Base-by-base conservation (phyloP, 2,329 filamentous ascomycete species). In the Xylaria sp. region DNA sequence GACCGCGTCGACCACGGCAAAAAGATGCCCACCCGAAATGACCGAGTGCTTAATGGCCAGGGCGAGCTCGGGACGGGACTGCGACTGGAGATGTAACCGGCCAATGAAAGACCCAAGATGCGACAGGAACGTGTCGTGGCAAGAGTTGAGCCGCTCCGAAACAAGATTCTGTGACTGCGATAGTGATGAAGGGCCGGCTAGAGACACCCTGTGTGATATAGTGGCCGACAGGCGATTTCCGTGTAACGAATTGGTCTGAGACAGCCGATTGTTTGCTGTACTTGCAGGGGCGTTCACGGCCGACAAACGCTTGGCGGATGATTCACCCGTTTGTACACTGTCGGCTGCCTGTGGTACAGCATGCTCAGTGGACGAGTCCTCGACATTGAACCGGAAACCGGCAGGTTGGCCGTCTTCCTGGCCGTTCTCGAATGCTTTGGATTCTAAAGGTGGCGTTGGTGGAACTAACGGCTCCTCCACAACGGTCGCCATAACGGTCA, bases 71-170 rank as follows among this genome's bases (percentile, higher is more conserved):
- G 89, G 85, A 7, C 91, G 88, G 7, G 92, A 94, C 58, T 94
- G 88, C n/a, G 92, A 94, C 70, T 97, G 92, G 56, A 97, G 79
- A 71, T 97, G 91, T 51, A 97, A 81, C 37, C 85, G 81, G 16
- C 94, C 94, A 69, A 97, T 93, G 70, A 97, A 96, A 4, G 91
- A 95, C 46, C 91, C 93, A 47, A 99, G 84, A 67, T 92, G 89
- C 6, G 92, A 94, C 48, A 99, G 77, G 67, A 97, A 96, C 7
- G 84, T 85, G 74, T 97, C 92, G 74, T 97, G 92, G 46, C 87
- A 89, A 45, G 83, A 79, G 65, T 86, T 89, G 44, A 97, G 82
- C 63, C 87, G 87, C 70, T 92, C 89, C 2, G 92, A 96, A 29
- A 94, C 90, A 55, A 97, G 79, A 65, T 90, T 89, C 56, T 86